Base-by-base conservation (phyloP, 2,329 filamentous ascomycete genomes). In the Furcasterigmium furcatum region DNA sequence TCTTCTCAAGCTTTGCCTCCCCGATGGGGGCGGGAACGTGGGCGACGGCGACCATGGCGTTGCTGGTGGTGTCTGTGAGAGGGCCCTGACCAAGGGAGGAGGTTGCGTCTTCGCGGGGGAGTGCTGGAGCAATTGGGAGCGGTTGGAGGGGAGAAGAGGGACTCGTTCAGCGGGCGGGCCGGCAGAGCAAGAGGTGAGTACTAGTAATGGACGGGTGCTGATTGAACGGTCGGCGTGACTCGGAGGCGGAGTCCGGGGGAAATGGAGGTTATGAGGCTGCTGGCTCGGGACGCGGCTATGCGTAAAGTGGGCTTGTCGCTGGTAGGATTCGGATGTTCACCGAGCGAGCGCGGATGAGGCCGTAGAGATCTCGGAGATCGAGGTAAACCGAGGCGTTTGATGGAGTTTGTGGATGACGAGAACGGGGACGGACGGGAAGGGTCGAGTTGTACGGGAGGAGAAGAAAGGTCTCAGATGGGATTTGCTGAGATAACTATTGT, bases 61-160 rank as follows among this genome's bases (percentile, higher is more conserved):
- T 70, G 66, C 64, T 63, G 64, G 70, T 75, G 72, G 73, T 72
- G 72, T 60, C 70, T 65, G 58, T 64, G 67, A 66, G 74, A 72
- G 81, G 85, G 87, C 88, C 92, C 91, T 94, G 92, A 97, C 92
- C 92, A 95, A 96, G 92, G 91, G 89, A 87, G 74, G 74, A 84
- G 80, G 84, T 74, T 84, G 89, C 88, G 91, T 91, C 89, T 80
- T 91, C 80, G 89, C 88, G 63, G 62, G 52, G 52, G 55, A 52
- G 52, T 47, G 52, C 52, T 47, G 52, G 41, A 45, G 43, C 29
- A 45, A 46, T 46, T 30, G 46, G 41, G 32, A 41, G 24, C 34
- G 34, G 30, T 13, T 34, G 30, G 30, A 14, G 30, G 12, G 24
- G 24, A 27, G 24, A 12, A 27, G 7, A 12, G 24, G 24, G 24